Conservation (phyloP, 2,329 filamentous ascomycete genomes). For the Mollisia scopiformis region DNA sequence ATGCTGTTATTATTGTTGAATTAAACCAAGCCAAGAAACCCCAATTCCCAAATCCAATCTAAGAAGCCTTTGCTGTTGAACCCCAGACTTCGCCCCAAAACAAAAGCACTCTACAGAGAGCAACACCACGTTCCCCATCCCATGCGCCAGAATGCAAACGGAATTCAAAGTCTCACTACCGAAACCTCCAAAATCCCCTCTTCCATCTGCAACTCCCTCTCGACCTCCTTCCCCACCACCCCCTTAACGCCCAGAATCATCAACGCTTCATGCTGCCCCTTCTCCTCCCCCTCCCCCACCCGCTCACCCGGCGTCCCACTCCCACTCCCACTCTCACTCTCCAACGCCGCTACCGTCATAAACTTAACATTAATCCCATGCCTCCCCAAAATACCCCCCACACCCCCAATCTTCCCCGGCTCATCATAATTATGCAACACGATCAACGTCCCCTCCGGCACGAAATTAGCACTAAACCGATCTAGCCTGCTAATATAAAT, state of each 20-base stretch:
- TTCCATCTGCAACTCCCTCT: slow-evolving; percentile 50
- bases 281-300: slow-evolving; percentile 27
- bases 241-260: slow-evolving; percentile 81
- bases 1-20: too few species aligned
- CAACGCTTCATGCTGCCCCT: slow-evolving; percentile 65
- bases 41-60: too few species aligned
- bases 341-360: slow-evolving; percentile 71
- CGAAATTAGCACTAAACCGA: slow-evolving; percentile 74
- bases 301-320: too few species aligned
- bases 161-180: slow-evolving; percentile 46
- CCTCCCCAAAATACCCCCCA: slow-evolving; percentile 70
- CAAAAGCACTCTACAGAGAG: neutral
- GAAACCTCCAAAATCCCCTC: slow-evolving; percentile 61
- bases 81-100: too few species aligned
- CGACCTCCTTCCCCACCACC: slow-evolving; percentile 59
- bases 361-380: slow-evolving; percentile 78
- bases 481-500: slow-evolving; percentile 74
- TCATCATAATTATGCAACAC: slow-evolving; percentile 82
- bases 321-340: slow-evolving; percentile 19
- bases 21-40: too few species aligned
- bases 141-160: neutral
- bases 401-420: slow-evolving; percentile 80
- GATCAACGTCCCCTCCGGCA: slow-evolving; percentile 73
- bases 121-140: neutral
- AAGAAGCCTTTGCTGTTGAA: too few species aligned